Evolutionary conservation across 495 filamentous ascomycete species (phyloP), one percentile per base, ranked within the genome.

Genomic region (Jackrogersella multiformis): DNA sequence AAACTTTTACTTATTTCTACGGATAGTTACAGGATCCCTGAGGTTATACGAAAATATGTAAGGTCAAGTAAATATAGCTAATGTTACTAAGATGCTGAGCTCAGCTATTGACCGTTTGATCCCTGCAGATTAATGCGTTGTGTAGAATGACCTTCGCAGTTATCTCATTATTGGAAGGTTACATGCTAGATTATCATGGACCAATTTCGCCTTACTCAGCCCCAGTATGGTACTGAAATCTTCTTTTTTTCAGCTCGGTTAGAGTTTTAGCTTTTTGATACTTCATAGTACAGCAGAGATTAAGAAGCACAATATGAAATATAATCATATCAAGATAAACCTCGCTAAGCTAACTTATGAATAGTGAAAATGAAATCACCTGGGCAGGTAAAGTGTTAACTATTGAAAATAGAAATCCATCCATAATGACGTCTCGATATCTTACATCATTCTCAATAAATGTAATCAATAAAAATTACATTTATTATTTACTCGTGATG

Each of bases 51-150:
- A 12, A 20, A 42, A 36, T 42, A 7, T 10, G 32, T 39, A 30
- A 46, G 30, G 58, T 42, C 24, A 23, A 28, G 35, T 34, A 49
- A 64, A 57, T 56, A 42, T 52, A 65, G 61, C 53, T 65, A 28
- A 65, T 45, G 28, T 57, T 39, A 64, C 52, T 38, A 26, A 34
- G 44, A 41, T 44, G 44, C 24, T 65, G 45, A 59, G 46, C 55
- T 48, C 49, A 53, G 49, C 49, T 20, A 53, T 45, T 5, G 41
- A 45, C 13, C 21, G 41, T 23, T 23, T 45, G n/a, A 10, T 46
- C 6, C 20, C 23, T 46, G 42, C 21, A 1, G 42, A 46, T 46
- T 21, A 46, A 26, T 46, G n/a, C 20, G 23, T 24, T n/a, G 12
- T 46, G 21, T 24, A 26, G 1, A 9, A 3, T 5, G 20, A 21